phyloP scores from a whole-genome alignment of 768 basidiomycete genomes.

The Calocybe cyanea region DNA sequence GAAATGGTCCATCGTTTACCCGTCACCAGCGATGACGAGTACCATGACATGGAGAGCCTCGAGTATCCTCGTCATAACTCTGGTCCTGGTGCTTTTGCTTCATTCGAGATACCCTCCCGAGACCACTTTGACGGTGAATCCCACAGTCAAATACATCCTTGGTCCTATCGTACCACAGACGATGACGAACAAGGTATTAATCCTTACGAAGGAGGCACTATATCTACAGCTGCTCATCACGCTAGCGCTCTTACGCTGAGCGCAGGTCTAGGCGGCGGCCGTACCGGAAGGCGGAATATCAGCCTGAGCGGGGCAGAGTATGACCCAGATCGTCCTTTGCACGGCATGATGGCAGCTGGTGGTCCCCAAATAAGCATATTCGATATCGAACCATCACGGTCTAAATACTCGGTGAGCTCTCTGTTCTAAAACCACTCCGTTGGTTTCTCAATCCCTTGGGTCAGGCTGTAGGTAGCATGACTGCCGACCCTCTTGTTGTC shows the following conservation, averaged over 20 bases:
- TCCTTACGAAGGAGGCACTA: conserved; percentile 63
- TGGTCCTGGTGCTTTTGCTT: conserved; percentile 51
- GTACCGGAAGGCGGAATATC: conserved; percentile 44
- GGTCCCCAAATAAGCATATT: conserved; percentile 54
- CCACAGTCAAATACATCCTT: conserved; percentile 44
- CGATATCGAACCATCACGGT: conserved; percentile 48
- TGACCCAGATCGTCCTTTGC: conserved; percentile 77
- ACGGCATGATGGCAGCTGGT: conserved; percentile 65
- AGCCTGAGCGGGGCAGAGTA: conserved; percentile 77
- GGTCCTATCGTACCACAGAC: conserved; percentile 42
- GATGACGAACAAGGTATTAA: conserved; percentile 46
- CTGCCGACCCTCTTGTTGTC: conserved; percentile 55
- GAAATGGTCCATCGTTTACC: conserved; percentile 71
- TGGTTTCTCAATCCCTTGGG: too few species aligned
- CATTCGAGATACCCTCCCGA: conserved; percentile 52
- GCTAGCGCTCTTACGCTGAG: conserved; percentile 84
- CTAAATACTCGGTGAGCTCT: conserved; percentile 42
- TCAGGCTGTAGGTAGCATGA: conserved; percentile 30
- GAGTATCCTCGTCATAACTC: conserved; percentile 74
- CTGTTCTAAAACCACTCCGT: conserved; percentile 4
- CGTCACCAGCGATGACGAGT: conserved; percentile 38
- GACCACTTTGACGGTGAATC: conserved; percentile 54
- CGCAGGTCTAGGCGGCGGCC: conserved; percentile 70
- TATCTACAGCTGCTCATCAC: conserved; percentile 87
- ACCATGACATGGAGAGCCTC: conserved; percentile 44